A percentile compares a stretch with the other conserved stretches of the same genome.
Conservation (phyloP, 176 grass and related monocot species). For the Oryza brachyantha region DNA sequence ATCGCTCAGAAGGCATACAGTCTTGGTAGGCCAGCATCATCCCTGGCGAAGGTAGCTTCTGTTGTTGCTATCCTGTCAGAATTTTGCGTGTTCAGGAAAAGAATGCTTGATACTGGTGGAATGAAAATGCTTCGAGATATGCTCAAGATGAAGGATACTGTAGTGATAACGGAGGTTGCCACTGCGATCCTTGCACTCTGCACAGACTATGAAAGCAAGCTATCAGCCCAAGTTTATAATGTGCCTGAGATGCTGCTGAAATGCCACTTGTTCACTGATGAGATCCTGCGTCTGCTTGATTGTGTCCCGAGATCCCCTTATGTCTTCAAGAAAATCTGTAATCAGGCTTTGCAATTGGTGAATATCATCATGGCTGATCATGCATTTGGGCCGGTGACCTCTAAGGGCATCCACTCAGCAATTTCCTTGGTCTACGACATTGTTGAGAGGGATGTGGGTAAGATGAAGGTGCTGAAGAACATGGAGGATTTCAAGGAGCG, state of each 20-base stretch:
- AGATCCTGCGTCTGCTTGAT: slow-evolving; percentile 33
- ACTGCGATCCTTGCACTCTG: slow-evolving; percentile 36
- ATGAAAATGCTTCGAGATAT: slow-evolving; percentile 37
- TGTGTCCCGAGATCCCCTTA: slow-evolving; percentile 2
- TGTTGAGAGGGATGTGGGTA: slow-evolving; percentile 18
- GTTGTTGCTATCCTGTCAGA: slow-evolving; percentile 33
- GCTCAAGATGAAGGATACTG: slow-evolving; percentile 31
- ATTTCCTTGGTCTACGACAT: slow-evolving; percentile 35
- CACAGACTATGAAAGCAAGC: slow-evolving; percentile 19
- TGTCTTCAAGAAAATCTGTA: slow-evolving; percentile 17
- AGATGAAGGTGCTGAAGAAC: slow-evolving; percentile 37
- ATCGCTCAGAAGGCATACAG: background rate
- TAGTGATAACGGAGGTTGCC: slow-evolving; percentile 29
- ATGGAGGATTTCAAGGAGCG: slow-evolving; percentile 32
- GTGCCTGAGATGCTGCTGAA: slow-evolving; percentile 28
- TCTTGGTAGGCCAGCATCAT: slow-evolving; percentile 3
- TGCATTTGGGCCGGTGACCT: background rate
- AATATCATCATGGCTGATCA: slow-evolving; percentile 21
- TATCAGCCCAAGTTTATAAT: slow-evolving; percentile 2
- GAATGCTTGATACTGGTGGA: slow-evolving; percentile 18
- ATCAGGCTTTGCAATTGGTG: slow-evolving; percentile 20
- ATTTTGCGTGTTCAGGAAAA: slow-evolving; percentile 39
- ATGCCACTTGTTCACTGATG: slow-evolving; percentile 34
- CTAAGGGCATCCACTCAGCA: slow-evolving; percentile 5
- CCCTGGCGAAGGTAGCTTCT: slow-evolving; percentile 31